Percentiles rank a stretch among this genome's conserved stretches.
Evolutionary conservation across 257 asterid species (phyloP).

Genomic region (Solanum ossicruentum): DNA sequence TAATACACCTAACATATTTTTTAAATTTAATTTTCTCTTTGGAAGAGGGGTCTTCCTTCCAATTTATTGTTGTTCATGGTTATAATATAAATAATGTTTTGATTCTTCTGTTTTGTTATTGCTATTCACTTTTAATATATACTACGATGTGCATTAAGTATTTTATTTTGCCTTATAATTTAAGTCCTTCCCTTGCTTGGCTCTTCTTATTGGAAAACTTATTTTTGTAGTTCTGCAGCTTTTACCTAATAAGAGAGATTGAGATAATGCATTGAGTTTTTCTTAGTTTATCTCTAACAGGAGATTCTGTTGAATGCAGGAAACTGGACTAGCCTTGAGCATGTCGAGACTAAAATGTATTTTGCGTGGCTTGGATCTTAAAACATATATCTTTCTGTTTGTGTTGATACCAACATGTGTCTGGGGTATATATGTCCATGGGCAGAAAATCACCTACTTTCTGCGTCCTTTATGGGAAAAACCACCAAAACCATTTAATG

Average conservation of each 20-base stretch:
- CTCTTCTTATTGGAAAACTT: not conserved
- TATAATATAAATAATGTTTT: not conserved
- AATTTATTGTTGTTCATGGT: not conserved
- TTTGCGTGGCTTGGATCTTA: slow-evolving; percentile 50
- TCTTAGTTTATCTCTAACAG: not conserved
- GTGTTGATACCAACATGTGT: slow-evolving; percentile 42
- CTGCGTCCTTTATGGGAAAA: slow-evolving; percentile 68
- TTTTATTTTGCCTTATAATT: not conserved
- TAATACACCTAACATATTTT: not conserved
- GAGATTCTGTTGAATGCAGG: slow-evolving; percentile 24
- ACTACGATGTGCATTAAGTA: not conserved
- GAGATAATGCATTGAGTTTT: not conserved
- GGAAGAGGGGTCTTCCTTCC: not conserved
- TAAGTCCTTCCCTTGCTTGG: not conserved
- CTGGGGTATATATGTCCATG: slow-evolving; percentile 42
- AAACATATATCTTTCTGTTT: slow-evolving; percentile 37
- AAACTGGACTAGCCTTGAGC: slow-evolving; percentile 30
- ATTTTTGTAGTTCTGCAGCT: not conserved
- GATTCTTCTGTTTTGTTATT: not conserved
- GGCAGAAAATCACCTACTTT: slow-evolving; percentile 70
- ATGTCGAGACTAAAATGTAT: slow-evolving; percentile 49
- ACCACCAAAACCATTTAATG: slow-evolving; percentile 69
- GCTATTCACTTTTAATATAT: not conserved
- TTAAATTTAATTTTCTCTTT: not conserved
- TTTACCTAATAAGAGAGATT: not conserved